Evolutionary conservation across 495 filamentous ascomycete genomes (phyloP).

Genomic region (Xeromyces bisporus): DNA sequence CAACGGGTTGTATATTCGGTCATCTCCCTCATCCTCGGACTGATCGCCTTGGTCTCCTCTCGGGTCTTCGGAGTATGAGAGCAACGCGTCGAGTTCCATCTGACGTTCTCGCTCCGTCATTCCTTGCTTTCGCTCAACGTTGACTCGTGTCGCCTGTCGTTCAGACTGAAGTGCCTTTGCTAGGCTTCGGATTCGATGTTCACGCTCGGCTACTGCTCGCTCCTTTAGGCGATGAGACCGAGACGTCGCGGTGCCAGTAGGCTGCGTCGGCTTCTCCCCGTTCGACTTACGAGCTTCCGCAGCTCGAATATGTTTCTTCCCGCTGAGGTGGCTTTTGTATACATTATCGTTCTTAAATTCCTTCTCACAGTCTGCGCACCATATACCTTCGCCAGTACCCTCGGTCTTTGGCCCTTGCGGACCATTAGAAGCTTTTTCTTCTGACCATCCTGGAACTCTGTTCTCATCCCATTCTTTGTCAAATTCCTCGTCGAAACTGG

Average conservation of each 20-base stretch:
- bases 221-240: constrained; percentile 55
- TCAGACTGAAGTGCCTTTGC: constrained; percentile 59
- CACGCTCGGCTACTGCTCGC: constrained; percentile 74
- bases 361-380: constrained; percentile 81
- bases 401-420: constrained; percentile 30
- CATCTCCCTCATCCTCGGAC: constrained; percentile 48
- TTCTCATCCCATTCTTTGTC: constrained; percentile 65
- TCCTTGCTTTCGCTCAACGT: constrained; percentile 84
- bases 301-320: constrained; percentile 81
- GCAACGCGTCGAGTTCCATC: constrained; percentile 77
- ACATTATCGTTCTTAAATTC: constrained; percentile 93
- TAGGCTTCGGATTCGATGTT: constrained; percentile 65
- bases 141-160: constrained; percentile 69
- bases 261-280: constrained; percentile 11
- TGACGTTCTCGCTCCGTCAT: constrained; percentile 93
- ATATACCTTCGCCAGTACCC: constrained; percentile 55
- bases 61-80: constrained; percentile 37
- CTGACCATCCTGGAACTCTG: constrained; percentile 64
- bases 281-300: constrained; percentile 42
- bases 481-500: constrained; percentile 62
- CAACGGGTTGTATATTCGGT: constrained; percentile 88
- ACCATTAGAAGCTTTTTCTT: constrained; percentile 31
- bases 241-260: constrained; percentile 12
- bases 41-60: constrained; percentile 38
- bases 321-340: constrained; percentile 71